Evolutionary conservation across 257 asterid genomes (phyloP).

Genomic region (Solanum habrochaites): DNA sequence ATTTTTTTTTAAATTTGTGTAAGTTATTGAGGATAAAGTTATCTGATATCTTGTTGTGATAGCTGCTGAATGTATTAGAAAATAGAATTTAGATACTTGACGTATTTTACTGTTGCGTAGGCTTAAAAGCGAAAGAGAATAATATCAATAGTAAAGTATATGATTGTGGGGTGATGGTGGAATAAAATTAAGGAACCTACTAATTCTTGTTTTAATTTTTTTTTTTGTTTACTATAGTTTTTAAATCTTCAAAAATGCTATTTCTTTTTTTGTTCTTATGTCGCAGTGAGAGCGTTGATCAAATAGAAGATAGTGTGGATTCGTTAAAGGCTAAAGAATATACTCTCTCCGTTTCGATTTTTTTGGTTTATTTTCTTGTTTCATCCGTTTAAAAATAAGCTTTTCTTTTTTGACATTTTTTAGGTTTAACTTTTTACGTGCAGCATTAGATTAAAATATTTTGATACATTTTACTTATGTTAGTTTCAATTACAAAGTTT

Average conservation of each 20-base stretch:
- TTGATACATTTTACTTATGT: not conserved
- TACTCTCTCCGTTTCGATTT: fast-evolving
- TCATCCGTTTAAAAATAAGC: not conserved
- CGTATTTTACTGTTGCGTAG: not conserved
- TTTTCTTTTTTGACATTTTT: not conserved
- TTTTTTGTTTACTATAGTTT: not conserved
- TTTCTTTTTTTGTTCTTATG: not conserved
- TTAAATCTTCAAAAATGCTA: not conserved
- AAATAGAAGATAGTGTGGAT: not conserved
- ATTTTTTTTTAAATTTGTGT: not conserved
- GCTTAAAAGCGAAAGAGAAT: not conserved
- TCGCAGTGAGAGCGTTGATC: not conserved
- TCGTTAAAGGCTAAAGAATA: not conserved
- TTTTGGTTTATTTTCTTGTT: not conserved
- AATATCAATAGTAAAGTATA: not conserved
- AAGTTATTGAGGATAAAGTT: not conserved
- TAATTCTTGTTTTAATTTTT: not conserved
- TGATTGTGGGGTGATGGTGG: not conserved
- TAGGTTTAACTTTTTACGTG: not conserved
- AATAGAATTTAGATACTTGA: not conserved
- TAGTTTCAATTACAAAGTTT: not conserved
- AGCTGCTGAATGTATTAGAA: not conserved
- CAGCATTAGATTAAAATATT: not conserved
- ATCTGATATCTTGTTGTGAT: not conserved
- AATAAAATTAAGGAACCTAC: not conserved